Evolutionary conservation across 75 land plant species (phyloP), one percentile per base, ranked within the genome.

Genomic region (Pinus albicaulis): DNA sequence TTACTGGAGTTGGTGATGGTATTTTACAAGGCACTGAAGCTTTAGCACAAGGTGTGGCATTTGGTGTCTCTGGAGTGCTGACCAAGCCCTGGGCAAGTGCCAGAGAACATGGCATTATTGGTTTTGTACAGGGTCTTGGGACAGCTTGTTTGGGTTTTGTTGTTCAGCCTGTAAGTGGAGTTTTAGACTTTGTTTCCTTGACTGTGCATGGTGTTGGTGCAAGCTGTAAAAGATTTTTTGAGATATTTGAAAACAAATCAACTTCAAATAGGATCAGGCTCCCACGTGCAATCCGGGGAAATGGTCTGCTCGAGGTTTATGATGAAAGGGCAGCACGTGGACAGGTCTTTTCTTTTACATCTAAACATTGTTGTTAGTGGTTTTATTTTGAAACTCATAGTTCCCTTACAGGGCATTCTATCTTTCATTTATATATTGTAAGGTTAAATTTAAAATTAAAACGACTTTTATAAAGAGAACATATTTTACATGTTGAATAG

Each of bases 1-100:
- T 98, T 58, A 87, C 89, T 75, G 99, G 99, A 57, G 87, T 98
- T 14, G 83, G 98, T 64, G 96, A 92, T 88, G 99, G 99, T n/a
- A 69, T 98, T 64, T 76, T 86, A 55, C 93, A 92, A 88, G 99
- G 98, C 68, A 90, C 95, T 59, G 93, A 93, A 79, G 95, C 99
- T 71, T 75, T 98, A 73, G 98, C 96, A 38, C 99, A 98, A 70
- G 98, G 99, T 77, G 66, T 98, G 74, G 95, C 92, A 57, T 98
- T 91, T 95, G 99, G 98, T 25, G 78, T 98, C 0, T 88, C 95
- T 76, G 99, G 99, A n/a, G 90, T 98, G 4, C 72, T 95, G 59
- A 89, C 72, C 56, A 98, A 98, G 70, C 99, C 99, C 44, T 56
- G 88, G 26, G 92, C 89, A 68, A 91, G 83, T 85, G 94, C 92